These are phyloP conservation scores for Jackrogersella minutella DNA, from an alignment of 495 filamentous ascomycete species.

Conservation along the genomic window DNA sequence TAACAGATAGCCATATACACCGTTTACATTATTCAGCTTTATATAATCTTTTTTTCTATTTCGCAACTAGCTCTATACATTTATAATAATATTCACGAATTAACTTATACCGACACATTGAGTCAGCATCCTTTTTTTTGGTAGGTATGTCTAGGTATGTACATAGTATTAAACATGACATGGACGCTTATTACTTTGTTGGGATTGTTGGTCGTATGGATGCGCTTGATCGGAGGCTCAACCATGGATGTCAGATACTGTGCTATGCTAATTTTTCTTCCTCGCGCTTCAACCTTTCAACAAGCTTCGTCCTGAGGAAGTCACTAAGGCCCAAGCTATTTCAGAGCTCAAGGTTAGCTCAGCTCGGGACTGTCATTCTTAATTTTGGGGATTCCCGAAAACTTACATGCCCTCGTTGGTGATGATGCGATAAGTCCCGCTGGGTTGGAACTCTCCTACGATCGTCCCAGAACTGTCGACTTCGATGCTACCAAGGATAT, in stretches of 20 bases:
- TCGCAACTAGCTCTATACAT: not conserved
- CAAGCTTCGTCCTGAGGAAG: constrained; percentile 63
- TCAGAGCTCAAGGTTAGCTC: constrained; percentile 23
- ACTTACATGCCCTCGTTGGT: constrained; percentile 77
- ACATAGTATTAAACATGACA: too few species aligned
- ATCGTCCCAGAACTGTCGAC: constrained; percentile 82
- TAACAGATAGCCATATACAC: too few species aligned
- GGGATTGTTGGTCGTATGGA: too few species aligned
- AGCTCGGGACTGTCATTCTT: not conserved
- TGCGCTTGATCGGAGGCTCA: too few species aligned
- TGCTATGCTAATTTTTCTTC: constrained; percentile 41
- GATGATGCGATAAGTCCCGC: constrained; percentile 72
- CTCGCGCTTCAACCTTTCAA: constrained; percentile 58
- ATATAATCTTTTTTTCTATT: not conserved
- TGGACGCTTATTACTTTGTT: too few species aligned
- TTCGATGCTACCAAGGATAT: constrained; percentile 93
- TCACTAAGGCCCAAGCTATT: constrained; percentile 62
- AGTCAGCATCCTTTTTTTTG: too few species aligned
- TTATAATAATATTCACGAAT: not conserved
- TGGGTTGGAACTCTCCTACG: constrained; percentile 68
- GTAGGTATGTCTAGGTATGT: too few species aligned
- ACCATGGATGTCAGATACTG: too few species aligned
- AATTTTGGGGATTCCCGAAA: constrained; percentile 1
- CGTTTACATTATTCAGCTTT: too few species aligned
- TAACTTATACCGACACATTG: not conserved